Evolutionary conservation across 2,329 filamentous ascomycete species (phyloP), one percentile per base, ranked within the genome.

Genomic region (Claviceps sp.): DNA sequence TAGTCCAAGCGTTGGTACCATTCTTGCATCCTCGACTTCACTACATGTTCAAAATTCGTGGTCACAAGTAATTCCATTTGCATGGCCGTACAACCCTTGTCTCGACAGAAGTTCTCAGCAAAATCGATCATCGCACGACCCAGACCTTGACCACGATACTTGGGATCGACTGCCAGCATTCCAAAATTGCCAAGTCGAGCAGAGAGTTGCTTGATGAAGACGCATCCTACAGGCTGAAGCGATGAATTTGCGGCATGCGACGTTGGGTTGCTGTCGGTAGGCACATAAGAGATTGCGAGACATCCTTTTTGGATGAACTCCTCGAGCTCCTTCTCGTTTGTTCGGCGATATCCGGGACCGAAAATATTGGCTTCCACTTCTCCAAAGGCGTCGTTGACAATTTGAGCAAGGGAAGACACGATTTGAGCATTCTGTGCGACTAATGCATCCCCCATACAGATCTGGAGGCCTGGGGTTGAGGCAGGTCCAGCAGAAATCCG

Each of bases 1-100:
- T 66, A 66, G 0, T 62, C 64, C 56, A 65, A 54, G 2, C 64
- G 54, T 4, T 37, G 46, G 42, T 65, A 65, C 64, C 64, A 66
- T 0, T 52, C 56, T 47, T 60, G 47, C 54, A 62, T 51, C 24
- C 61, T 60, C 2, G 54, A 54, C 41, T 66, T 66, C 1, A 58
- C 54, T 0, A 57, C 54, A 48, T 66, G 61, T 24, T 51, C 56
- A 20, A 60, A 63, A 1, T 52, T 59, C 22, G 54, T 60, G 1
- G 63, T 63, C 1, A 62, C 53, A 5, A 66, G 55, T 14, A 66
- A 45, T 43, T 66, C 63, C 0, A 65, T 54, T 16, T 62, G 62
- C 59, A 65, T 63, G 1, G 50, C 52, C 9, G 54, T 58, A 48
- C 62, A 65, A 5, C 64, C 62, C 1, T 55, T 49, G 2, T 55